Conservation (phyloP, 176 grass and related monocot species). For the Oryza glaberrima region DNA sequence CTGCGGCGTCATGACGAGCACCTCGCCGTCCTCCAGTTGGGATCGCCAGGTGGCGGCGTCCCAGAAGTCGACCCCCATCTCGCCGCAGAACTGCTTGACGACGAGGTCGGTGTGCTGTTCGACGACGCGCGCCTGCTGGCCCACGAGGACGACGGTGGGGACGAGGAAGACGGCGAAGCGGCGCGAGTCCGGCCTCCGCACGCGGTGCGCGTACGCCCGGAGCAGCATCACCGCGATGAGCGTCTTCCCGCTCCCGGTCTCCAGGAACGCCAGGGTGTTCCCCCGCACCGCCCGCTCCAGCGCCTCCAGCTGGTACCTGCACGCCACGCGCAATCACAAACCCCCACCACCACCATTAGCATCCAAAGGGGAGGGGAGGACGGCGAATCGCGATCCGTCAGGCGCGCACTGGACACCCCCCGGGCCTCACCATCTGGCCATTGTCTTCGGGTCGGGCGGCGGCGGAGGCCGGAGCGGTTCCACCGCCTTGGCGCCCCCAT, state of each 20-base stretch:
- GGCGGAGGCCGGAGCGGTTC: neutral
- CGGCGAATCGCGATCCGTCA: neutral
- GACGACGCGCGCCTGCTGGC: conserved; percentile 74
- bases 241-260: conserved; percentile 81
- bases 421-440: conserved; percentile 42
- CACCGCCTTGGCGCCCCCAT: neutral
- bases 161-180: conserved; percentile 75
- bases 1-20: conserved; percentile 88
- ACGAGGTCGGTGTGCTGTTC: conserved; percentile 65
- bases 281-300: conserved; percentile 66
- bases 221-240: conserved; percentile 86
- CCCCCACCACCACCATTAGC: neutral
- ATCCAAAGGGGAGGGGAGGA: neutral
- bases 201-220: conserved; percentile 55
- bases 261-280: conserved; percentile 78
- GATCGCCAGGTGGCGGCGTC: conserved; percentile 40
- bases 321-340: neutral
- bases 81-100: conserved; percentile 71
- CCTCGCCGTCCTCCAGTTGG: conserved; percentile 51
- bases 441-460: conserved; percentile 26
- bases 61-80: conserved; percentile 73
- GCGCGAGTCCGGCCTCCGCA: conserved; percentile 44
- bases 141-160: conserved; percentile 73
- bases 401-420: too few species aligned
- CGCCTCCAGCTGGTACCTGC: conserved; percentile 89